A percentile compares a stretch with the other conserved stretches of the same genome.
Conservation (phyloP, 495 filamentous ascomycete species). For the Cryomyces antarcticus region DNA sequence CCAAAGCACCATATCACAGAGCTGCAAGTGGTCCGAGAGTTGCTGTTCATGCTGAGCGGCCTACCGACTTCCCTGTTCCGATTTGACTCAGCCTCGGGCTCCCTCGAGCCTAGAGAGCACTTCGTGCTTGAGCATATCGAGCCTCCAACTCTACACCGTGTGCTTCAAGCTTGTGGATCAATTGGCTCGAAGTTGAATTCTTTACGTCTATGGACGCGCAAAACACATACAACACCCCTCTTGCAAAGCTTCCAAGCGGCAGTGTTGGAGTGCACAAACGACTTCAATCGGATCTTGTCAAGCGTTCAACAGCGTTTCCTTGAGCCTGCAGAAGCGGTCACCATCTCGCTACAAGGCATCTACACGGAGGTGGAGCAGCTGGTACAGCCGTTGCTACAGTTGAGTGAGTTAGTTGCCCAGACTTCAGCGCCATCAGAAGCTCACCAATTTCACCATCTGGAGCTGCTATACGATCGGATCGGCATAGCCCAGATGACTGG, state of each 20-base stretch:
- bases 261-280: conserved; percentile 21
- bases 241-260: conserved; percentile 35
- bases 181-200: conserved; percentile 26
- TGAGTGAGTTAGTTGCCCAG: neutral
- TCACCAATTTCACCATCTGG: conserved; percentile 38
- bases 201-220: conserved; percentile 25
- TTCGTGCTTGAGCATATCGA: neutral
- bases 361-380: conserved; percentile 32
- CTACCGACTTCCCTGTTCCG: conserved; percentile 53
- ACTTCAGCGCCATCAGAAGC: neutral
- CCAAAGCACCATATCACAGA: conserved; percentile 38
- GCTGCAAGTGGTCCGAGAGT: conserved; percentile 54
- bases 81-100: conserved; percentile 18
- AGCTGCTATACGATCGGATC: conserved; percentile 49
- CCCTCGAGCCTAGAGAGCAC: conserved; percentile 1
- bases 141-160: conserved; percentile 15
- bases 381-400: conserved; percentile 9
- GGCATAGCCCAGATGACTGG: conserved; percentile 50
- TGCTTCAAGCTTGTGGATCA: conserved; percentile 23
- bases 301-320: conserved; percentile 25
- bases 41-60: conserved; percentile 67
- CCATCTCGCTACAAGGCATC: conserved; percentile 39
- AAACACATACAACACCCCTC: conserved; percentile 23
- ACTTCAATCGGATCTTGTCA: conserved; percentile 27
- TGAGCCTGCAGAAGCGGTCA: conserved; percentile 11